These are phyloP conservation scores for Lyophyllum decastes DNA, from an alignment of 768 basidiomycete genomes.

Conservation along the genomic window DNA sequence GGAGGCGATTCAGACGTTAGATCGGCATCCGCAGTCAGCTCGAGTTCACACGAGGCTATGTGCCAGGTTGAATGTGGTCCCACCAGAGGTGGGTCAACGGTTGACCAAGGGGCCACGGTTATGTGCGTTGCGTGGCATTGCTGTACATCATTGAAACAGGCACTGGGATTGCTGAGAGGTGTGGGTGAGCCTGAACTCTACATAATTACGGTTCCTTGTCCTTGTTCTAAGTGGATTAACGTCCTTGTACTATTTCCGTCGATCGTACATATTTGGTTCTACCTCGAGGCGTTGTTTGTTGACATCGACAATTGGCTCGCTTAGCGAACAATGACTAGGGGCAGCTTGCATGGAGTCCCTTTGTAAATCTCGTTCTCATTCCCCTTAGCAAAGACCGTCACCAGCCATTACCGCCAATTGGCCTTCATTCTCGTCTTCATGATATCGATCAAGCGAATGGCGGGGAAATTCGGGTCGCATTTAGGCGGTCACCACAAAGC, in stretches of 20 bases:
- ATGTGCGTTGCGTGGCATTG: too few species aligned
- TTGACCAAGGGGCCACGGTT: too few species aligned
- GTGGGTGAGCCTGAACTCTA: background rate
- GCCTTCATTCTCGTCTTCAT: conserved; percentile 10
- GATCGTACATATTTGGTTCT: conserved; percentile 13
- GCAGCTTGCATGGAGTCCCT: conserved; percentile 13
- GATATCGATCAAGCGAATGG: conserved; percentile 50
- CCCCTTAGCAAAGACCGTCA: conserved; percentile 12
- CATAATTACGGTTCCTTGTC: conserved; percentile 5
- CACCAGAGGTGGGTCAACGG: too few species aligned
- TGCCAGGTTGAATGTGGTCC: too few species aligned
- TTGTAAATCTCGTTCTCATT: conserved; percentile 11
- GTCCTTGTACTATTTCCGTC: conserved; percentile 22
- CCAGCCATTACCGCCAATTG: background rate
- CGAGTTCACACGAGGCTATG: too few species aligned
- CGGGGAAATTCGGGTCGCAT: conserved; percentile 46
- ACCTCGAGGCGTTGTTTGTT: conserved; percentile 17
- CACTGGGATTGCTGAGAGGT: background rate
- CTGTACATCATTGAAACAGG: background rate
- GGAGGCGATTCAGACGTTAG: too few species aligned
- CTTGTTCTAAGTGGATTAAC: conserved; percentile 25
- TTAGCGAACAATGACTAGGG: conserved; percentile 30
- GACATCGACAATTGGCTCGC: conserved; percentile 4
- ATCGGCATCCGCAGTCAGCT: too few species aligned
- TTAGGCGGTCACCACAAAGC: conserved; percentile 30